phyloP scores from a whole-genome alignment of 129 eudicot species.

The Sambucus nigra region DNA sequence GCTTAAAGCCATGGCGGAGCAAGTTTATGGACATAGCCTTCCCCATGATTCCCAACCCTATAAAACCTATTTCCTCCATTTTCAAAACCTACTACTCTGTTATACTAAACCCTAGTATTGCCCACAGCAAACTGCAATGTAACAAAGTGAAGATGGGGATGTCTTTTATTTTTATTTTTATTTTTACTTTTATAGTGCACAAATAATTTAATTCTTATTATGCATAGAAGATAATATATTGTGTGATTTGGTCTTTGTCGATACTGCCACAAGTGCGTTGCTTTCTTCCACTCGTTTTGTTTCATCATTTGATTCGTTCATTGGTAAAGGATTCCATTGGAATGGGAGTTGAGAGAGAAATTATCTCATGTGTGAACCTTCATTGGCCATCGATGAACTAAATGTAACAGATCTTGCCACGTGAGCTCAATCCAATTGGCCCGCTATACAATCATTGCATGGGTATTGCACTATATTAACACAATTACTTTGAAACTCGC shows the following conservation, averaged over 20 bases:
- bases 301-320: background rate
- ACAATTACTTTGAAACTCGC: no score
- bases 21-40: slow-evolving; percentile 94
- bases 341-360: slow-evolving; percentile 13
- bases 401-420: background rate
- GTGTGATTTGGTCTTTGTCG: background rate
- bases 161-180: background rate
- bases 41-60: slow-evolving; percentile 99
- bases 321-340: slow-evolving; percentile 15
- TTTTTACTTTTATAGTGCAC: background rate
- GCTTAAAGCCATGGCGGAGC: slow-evolving; percentile 78
- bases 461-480: no score
- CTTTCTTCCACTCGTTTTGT: slow-evolving; percentile 45
- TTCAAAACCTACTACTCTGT: background rate
- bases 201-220: background rate
- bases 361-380: background rate
- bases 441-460: no score
- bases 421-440: no score
- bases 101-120: background rate
- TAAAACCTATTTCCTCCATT: slow-evolving; percentile 90
- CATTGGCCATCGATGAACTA: background rate
- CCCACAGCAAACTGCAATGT: background rate
- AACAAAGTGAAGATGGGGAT: background rate
- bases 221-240: background rate
- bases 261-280: slow-evolving; percentile 22